Evolutionary conservation across 306 rosid species (phyloP), one percentile per base, ranked within the genome.

Genomic region (Elaeagnus macrophylla): DNA sequence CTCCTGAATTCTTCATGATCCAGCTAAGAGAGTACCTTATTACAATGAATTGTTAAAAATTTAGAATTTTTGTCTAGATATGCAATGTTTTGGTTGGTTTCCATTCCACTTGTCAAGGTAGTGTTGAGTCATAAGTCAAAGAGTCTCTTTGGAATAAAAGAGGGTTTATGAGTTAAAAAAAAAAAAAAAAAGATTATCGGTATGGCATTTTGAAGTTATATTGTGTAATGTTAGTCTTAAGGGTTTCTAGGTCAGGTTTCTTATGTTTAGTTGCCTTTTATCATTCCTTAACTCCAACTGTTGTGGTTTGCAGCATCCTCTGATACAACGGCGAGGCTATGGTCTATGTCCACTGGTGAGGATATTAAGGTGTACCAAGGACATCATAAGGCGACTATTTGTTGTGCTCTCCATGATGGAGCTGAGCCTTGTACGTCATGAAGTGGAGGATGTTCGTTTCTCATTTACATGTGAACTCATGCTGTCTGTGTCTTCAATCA

Each of bases 401-500:
- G 96, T 48, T 87, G 96, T 77, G 99, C 99, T 37, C 85, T 87
- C 10, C 95, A 93, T 45, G 99, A 93, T 56, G 99, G 99, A 47
- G 96, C 99, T 16, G 96, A 93, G 66, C 83, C 93, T 35, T 60
- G 84, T 18, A 13, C 87, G 7, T 65, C 77, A 12, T 91, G 75
- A 87, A 57, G 46, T 37, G 8, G 3, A 8, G 2, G 10, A 41
- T 38, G 25, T n/a, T 17, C 40, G 18, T 19, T 32, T 38, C 56
- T 53, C 53, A 9, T 52, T 50, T 36, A 42, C 67, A 40, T 49
- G 65, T 25, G 19, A 25, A 25, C 32, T 25, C 32, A 25, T 25
- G 32, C 32, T 25, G 32, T 25, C 2, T 25, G 4, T 25, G 32
- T 25, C 32, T 25, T 25, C 32, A 25, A 25, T 25, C 32, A 25